Evolutionary conservation across 441 rosid species (phyloP).

Genomic region (Erodium texanum): DNA sequence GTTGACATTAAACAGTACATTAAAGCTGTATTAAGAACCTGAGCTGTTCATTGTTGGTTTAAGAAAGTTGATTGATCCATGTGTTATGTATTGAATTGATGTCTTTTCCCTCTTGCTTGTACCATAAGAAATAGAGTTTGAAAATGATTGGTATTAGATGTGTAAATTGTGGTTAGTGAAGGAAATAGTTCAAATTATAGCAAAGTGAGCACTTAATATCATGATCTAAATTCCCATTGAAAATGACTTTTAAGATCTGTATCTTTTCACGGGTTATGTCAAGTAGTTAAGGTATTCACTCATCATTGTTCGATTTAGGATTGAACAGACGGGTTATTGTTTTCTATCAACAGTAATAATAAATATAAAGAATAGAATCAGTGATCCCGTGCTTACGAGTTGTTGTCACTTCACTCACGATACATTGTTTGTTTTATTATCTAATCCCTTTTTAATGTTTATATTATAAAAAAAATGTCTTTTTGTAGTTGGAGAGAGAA

Average conservation of each 20-base stretch:
- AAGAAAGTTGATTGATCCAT: background rate
- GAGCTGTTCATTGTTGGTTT: background rate
- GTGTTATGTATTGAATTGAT: background rate
- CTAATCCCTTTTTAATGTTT: too few species aligned
- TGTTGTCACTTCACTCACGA: too few species aligned
- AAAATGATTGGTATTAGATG: background rate
- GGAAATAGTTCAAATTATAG: background rate
- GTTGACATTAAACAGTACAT: background rate
- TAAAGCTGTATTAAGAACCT: background rate
- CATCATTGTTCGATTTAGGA: too few species aligned
- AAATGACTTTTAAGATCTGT: background rate
- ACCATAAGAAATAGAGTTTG: background rate
- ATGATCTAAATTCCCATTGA: background rate
- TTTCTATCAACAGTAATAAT: too few species aligned
- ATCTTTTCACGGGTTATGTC: too few species aligned
- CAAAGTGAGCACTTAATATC: background rate
- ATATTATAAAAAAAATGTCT: too few species aligned
- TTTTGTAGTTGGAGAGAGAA: too few species aligned
- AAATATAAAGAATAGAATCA: too few species aligned
- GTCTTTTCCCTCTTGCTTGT: background rate
- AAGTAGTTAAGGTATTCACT: too few species aligned
- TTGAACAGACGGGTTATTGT: too few species aligned
- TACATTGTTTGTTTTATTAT: too few species aligned
- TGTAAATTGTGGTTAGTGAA: background rate
- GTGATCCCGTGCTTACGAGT: too few species aligned